Evolutionary conservation across 2,329 filamentous ascomycete genomes (phyloP).

Genomic region (Aspergillus sp.): DNA sequence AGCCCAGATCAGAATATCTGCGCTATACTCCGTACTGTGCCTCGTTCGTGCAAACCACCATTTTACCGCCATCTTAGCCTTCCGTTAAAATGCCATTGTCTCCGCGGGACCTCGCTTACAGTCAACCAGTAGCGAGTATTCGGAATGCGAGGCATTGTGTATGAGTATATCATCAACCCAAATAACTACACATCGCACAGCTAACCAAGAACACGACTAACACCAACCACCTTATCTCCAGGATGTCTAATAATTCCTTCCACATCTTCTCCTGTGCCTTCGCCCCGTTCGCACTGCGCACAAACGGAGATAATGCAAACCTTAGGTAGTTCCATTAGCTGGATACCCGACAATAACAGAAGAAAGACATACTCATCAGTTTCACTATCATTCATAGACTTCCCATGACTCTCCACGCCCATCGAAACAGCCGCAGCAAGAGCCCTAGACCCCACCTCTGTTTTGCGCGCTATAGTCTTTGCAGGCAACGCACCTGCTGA

Average conservation of each 20-base stretch:
- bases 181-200: neutral
- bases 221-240: neutral
- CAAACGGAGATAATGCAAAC: neutral
- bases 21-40: neutral
- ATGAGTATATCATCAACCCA: neutral
- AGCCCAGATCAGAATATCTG: neutral
- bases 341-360: neutral
- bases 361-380: constrained; percentile 19
- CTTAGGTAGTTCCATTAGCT: neutral
- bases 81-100: neutral
- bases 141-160: neutral
- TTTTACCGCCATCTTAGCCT: neutral
- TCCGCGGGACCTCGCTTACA: neutral
- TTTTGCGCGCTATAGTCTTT: neutral
- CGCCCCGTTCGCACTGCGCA: neutral
- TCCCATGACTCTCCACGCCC: constrained; percentile 51
- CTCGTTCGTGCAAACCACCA: neutral
- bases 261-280: neutral
- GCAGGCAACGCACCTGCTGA: neutral
- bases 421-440: constrained; percentile 27
- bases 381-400: constrained; percentile 48
- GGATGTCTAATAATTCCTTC: neutral
- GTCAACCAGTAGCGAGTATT: neutral
- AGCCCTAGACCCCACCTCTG: neutral
- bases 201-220: neutral